phyloP scores from a whole-genome alignment of 2,329 filamentous ascomycete species.

The Thelonectria blattea region DNA sequence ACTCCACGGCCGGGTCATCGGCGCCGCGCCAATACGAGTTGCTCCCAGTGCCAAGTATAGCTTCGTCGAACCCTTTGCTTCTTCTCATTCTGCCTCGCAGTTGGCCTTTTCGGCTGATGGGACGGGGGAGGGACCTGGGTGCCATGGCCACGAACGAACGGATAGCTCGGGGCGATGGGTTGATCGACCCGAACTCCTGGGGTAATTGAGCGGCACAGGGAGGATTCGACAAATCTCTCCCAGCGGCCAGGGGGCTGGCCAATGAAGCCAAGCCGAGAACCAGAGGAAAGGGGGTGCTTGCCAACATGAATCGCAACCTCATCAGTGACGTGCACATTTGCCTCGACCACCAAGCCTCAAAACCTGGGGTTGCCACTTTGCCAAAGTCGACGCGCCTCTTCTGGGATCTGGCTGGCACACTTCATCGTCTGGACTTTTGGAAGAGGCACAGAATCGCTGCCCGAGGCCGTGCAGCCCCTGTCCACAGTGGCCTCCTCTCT shows the following conservation, averaged over 20 bases:
- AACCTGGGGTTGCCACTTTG: neutral
- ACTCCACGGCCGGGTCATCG: conserved; percentile 9
- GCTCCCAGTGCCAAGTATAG: conserved; percentile 13
- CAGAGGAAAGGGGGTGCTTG: conserved; percentile 8
- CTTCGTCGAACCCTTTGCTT: neutral
- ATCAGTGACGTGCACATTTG: neutral
- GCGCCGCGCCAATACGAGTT: neutral
- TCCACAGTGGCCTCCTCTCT: neutral
- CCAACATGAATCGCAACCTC: conserved; percentile 13
- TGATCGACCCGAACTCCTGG: conserved; percentile 24
- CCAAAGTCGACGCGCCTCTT: neutral
- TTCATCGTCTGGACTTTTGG: too few species aligned
- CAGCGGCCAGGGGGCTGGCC: conserved; percentile 5
- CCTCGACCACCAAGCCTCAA: neutral
- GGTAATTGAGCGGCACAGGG: conserved; percentile 13
- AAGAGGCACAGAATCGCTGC: neutral
- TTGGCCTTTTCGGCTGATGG: conserved; percentile 13
- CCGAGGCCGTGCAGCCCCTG: conserved; percentile 30
- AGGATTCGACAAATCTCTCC: neutral
- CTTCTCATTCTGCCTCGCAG: neutral
- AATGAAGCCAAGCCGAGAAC: conserved; percentile 10
- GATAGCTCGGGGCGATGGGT: conserved; percentile 12
- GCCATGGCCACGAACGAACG: conserved; percentile 19
- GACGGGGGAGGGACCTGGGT: conserved; percentile 12
- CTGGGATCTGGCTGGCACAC: conserved; percentile 14